A percentile compares a stretch with the other conserved stretches of the same genome.
Conservation (phyloP, 139 green algal genomes). For the Haematococcus sp. region DNA sequence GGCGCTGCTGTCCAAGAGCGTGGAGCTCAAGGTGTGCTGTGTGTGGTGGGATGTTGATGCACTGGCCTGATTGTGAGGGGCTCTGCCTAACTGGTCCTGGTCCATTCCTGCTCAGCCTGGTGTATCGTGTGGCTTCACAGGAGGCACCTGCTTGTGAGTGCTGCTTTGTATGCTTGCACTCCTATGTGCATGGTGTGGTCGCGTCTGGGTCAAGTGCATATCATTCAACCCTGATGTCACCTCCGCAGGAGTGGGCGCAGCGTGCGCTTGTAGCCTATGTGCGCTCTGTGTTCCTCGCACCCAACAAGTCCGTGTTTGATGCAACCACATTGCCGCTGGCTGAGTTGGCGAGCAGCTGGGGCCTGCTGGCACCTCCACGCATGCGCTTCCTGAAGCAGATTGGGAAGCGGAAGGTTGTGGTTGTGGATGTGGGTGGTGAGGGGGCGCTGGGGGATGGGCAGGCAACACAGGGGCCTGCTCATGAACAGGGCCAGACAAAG, state of each 20-base stretch:
- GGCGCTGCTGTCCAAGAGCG: constrained; percentile 82
- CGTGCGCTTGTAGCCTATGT: constrained; percentile 84
- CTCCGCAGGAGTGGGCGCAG: constrained; percentile 80
- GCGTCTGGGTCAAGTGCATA: no score
- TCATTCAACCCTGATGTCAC: no score
- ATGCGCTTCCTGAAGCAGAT: constrained; percentile 79
- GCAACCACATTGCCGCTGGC: constrained; percentile 64
- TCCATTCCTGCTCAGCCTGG: no score
- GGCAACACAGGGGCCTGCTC: background rate
- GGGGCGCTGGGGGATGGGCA: constrained; percentile 14
- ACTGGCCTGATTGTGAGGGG: no score
- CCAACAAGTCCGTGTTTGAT: constrained; percentile 81
- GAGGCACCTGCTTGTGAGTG: no score
- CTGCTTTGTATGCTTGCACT: no score
- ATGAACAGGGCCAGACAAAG: constrained; percentile 6
- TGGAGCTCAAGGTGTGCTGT: constrained; percentile 74
- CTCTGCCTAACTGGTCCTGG: no score
- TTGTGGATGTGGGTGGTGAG: constrained; percentile 31
- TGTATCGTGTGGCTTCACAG: no score
- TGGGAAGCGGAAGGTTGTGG: constrained; percentile 28
- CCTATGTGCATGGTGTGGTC: no score
- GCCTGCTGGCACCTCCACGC: constrained; percentile 75
- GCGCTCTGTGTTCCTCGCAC: constrained; percentile 83
- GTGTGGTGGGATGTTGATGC: no score
- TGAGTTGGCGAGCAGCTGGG: constrained; percentile 78